phyloP scores from a whole-genome alignment of 2,329 filamentous ascomycete species.

The Epichloe coenophiala region DNA sequence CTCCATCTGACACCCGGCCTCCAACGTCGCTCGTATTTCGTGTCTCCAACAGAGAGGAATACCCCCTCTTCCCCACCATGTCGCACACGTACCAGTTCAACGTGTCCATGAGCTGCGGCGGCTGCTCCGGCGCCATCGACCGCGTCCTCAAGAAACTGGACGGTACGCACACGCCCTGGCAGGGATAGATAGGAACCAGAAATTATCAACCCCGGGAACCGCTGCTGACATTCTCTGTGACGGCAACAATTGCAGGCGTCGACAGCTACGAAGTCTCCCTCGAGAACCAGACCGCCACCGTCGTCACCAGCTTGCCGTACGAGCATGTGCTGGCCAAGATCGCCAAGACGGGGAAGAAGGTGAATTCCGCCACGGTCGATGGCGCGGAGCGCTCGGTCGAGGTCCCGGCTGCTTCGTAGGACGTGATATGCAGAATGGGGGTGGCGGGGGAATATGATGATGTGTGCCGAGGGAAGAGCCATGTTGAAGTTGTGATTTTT shows the following conservation, averaged over 20 bases:
- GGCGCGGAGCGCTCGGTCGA: constrained; percentile 43
- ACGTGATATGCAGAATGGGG: neutral
- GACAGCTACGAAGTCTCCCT: constrained; percentile 84
- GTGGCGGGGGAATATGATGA: neutral
- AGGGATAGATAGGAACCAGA: too few species aligned
- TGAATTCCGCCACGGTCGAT: constrained; percentile 64
- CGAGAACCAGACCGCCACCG: constrained; percentile 68
- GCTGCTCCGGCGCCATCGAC: constrained; percentile 90
- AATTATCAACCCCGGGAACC: neutral
- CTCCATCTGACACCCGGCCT: too few species aligned
- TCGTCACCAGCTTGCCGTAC: constrained; percentile 62
- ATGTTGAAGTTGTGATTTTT: too few species aligned
- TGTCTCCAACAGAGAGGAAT: too few species aligned
- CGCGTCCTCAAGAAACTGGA: constrained; percentile 85
- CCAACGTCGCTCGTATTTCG: neutral
- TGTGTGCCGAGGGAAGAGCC: neutral
- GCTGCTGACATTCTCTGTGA: neutral
- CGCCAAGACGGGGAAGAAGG: constrained; percentile 88
- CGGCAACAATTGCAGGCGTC: constrained; percentile 45
- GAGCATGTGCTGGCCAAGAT: constrained; percentile 76
- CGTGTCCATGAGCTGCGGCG: constrained; percentile 85
- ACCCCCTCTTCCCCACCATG: constrained; percentile 40
- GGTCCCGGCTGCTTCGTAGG: constrained; percentile 19
- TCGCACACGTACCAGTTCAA: constrained; percentile 91
- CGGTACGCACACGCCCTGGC: constrained; percentile 38